These are phyloP conservation scores for Hericium erinaceus DNA, from an alignment of 768 basidiomycete species.

Conservation along the genomic window DNA sequence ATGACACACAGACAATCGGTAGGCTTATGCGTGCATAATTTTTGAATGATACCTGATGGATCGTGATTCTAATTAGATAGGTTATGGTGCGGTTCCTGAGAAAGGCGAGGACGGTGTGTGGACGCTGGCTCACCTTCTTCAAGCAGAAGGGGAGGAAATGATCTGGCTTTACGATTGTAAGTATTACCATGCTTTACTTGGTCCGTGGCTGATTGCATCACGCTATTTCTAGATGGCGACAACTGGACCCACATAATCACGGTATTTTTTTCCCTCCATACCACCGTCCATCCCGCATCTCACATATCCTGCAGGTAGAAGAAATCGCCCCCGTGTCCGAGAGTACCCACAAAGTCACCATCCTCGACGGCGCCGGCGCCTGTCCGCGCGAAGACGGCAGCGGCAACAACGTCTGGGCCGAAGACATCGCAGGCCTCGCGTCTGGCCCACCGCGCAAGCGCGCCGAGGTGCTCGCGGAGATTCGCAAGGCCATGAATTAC, in stretches of 20 bases:
- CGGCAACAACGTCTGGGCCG: conserved; percentile 1
- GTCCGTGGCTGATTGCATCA: no score
- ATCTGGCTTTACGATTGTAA: conserved; percentile 4
- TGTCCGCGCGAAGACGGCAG: conserved; percentile 4
- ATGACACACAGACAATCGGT: conserved; percentile 3
- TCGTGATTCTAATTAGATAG: background rate
- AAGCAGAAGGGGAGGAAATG: conserved; percentile 1
- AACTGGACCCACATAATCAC: conserved; percentile 1
- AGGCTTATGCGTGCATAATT: background rate
- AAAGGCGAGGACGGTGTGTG: background rate
- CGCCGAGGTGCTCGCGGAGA: background rate
- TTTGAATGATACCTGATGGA: background rate
- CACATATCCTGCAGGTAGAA: background rate
- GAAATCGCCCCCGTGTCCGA: conserved; percentile 1
- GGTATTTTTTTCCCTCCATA: background rate
- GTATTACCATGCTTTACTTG: background rate
- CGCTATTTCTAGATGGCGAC: background rate
- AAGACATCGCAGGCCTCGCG: background rate
- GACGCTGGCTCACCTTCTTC: conserved; percentile 5
- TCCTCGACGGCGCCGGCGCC: conserved; percentile 3
- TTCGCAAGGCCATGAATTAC: conserved; percentile 1
- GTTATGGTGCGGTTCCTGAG: background rate
- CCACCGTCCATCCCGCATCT: no score
- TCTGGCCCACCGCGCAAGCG: background rate
- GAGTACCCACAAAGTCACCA: conserved; percentile 1